Conservation (phyloP, 2,329 filamentous ascomycete genomes). For the Thielaviopsis cerberus region DNA sequence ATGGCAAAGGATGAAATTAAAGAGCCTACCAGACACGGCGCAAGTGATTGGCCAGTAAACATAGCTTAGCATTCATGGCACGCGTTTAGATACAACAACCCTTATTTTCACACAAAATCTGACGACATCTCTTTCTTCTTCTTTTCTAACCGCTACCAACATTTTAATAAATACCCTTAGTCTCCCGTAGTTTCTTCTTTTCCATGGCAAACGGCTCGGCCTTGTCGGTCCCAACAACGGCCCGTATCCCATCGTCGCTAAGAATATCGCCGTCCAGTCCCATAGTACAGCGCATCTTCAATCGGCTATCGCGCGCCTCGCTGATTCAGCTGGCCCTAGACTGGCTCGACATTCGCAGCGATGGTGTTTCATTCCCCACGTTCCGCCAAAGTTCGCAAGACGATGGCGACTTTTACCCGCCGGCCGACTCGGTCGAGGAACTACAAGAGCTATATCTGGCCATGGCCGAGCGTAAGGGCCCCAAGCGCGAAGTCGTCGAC, state of each 20-base stretch:
- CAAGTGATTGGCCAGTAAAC: too few relatives aligned
- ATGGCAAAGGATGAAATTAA: too few relatives aligned
- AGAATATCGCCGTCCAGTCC: constrained; percentile 47
- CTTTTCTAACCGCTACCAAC: neutral
- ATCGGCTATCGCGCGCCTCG: constrained; percentile 50
- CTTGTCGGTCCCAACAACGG: constrained; percentile 50
- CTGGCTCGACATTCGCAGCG: constrained; percentile 56
- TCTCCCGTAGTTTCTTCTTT: neutral
- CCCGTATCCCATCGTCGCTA: constrained; percentile 51
- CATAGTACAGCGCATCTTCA: constrained; percentile 46
- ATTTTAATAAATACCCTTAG: neutral
- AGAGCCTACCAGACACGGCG: too few relatives aligned
- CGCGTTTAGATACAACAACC: too few relatives aligned
- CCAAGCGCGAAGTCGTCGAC: constrained; percentile 43
- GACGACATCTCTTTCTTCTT: neutral
- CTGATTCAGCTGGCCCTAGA: constrained; percentile 54
- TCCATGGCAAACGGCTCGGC: neutral
- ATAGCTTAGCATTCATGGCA: too few relatives aligned
- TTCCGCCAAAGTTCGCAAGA: constrained; percentile 29
- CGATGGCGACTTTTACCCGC: constrained; percentile 49
- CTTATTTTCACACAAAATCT: neutral
- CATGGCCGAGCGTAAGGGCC: constrained; percentile 40
- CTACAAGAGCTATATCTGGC: constrained; percentile 46
- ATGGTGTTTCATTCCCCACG: constrained; percentile 30
- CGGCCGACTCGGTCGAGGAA: constrained; percentile 44